Evolutionary conservation across 495 filamentous ascomycete species (phyloP).

Genomic region (Ramalina intermedia): DNA sequence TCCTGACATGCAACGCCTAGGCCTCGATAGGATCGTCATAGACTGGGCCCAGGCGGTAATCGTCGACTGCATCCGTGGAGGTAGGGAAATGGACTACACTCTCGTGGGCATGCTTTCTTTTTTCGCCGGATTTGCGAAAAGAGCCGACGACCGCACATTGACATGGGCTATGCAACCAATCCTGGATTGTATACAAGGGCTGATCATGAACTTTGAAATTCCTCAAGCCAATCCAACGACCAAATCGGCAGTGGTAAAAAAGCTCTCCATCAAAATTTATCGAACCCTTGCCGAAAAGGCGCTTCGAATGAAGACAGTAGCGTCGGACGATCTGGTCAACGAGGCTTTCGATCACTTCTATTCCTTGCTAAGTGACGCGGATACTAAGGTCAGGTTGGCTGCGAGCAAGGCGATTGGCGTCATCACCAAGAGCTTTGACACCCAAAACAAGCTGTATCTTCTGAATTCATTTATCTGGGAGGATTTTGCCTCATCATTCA

Average conservation of each 20-base stretch:
- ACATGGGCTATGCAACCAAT: conserved; percentile 32
- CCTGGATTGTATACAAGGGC: conserved; percentile 36
- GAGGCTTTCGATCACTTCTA: conserved; percentile 60
- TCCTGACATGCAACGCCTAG: conserved; percentile 70
- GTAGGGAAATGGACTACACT: conserved; percentile 29
- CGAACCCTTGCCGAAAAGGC: conserved; percentile 44
- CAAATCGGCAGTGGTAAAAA: conserved; percentile 61
- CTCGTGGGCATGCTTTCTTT: conserved; percentile 64
- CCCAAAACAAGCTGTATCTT: too few relatives aligned
- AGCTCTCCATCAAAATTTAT: conserved; percentile 68
- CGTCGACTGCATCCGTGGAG: neutral
- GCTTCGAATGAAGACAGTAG: conserved; percentile 21
- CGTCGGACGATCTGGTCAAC: conserved; percentile 49
- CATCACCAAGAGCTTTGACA: conserved; percentile 47
- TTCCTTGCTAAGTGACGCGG: conserved; percentile 56
- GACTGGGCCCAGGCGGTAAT: conserved; percentile 42
- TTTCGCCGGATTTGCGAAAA: conserved; percentile 53
- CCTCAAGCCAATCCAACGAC: conserved; percentile 31
- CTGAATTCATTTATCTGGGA: too few relatives aligned
- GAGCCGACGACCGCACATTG: conserved; percentile 39
- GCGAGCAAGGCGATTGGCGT: conserved; percentile 87
- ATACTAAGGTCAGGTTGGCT: conserved; percentile 77
- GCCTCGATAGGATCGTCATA: conserved; percentile 47
- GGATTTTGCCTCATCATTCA: too few relatives aligned
- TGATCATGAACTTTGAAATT: conserved; percentile 25